Percentiles rank a stretch among this genome's conserved stretches.
Conservation (phyloP, 1,284 basidiomycete genomes). For the Ustilago sp. region DNA sequence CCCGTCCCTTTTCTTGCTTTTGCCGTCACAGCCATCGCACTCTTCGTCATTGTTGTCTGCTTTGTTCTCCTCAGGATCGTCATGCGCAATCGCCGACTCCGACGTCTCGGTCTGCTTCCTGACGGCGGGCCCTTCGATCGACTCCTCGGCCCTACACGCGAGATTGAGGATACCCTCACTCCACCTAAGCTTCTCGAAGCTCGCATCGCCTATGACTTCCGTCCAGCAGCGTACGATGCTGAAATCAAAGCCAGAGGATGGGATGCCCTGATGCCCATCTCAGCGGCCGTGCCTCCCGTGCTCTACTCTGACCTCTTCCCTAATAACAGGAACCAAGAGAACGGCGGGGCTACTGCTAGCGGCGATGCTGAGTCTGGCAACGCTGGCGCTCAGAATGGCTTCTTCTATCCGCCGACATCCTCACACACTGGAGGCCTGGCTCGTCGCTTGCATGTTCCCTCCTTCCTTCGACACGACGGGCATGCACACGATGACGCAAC, state of each 20-base stretch:
- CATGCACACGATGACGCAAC: constrained; percentile 22
- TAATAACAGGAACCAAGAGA: constrained; percentile 12
- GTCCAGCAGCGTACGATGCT: constrained; percentile 32
- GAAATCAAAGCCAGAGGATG: constrained; percentile 52
- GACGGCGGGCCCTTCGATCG: constrained; percentile 51
- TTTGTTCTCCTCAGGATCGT: constrained; percentile 64
- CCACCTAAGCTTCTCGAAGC: constrained; percentile 64
- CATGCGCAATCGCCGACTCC: constrained; percentile 59
- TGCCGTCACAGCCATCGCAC: constrained; percentile 61
- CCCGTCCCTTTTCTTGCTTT: constrained; percentile 58
- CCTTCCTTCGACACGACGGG: constrained; percentile 38
- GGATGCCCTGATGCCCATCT: constrained; percentile 61
- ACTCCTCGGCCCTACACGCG: constrained; percentile 45
- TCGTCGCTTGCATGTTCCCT: constrained; percentile 43
- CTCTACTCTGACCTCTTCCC: constrained; percentile 51
- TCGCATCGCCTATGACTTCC: constrained; percentile 52
- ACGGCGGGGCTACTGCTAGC: neutral
- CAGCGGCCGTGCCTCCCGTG: constrained; percentile 52
- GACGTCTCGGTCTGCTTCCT: constrained; percentile 57
- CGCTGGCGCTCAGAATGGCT: constrained; percentile 11
- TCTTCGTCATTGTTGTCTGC: constrained; percentile 64
- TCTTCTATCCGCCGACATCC: constrained; percentile 36
- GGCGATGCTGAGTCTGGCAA: constrained; percentile 6
- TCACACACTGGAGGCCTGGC: constrained; percentile 15
- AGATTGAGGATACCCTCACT: constrained; percentile 57